Evolutionary conservation across 2,329 filamentous ascomycete genomes (phyloP), one percentile per base, ranked within the genome.

Genomic region (Penicillium nordicum): DNA sequence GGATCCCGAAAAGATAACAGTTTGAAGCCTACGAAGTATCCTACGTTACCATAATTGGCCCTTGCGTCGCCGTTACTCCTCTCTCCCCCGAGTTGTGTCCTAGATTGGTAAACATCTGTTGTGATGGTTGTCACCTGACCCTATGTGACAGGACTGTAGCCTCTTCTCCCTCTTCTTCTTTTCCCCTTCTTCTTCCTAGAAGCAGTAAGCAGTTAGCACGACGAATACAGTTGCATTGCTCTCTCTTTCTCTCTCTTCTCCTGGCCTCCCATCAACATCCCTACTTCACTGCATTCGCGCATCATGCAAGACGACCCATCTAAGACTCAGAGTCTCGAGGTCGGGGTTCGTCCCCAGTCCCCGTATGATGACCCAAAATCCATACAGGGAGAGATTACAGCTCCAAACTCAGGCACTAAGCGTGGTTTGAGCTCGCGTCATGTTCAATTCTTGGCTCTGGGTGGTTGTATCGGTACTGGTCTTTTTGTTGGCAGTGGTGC

Each of bases 401-500:
- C 30, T 12, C 38, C 29, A 8, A 42, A 47, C n/a, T 41, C 34
- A 11, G 32, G 58, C 3, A 66, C 64, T 9, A 55, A 66, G 4
- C 62, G 67, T 23, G 60, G 66, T 10, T 53, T 71, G 47, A 67
- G 64, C 55, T 62, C 64, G 7, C 67, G 69, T 1, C 67, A 71
- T 61, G 58, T 69, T 46, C 68, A 71, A 54, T 65, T 71, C 37
- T 57, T 70, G 10, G 67, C 68, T 14, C 50, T 71, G 5, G 62
- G 60, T 52, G 60, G 62, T 53, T 63, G 63, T 29, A 80, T 82
- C 52, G 80, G 80, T 41, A 82, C 80, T 30, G 81, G 81, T 67
- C 72, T 83, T 4, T 84, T 82, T 66, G 76, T 83, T 47, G 78
- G 79, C 34, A 77, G 77, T 40, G 80, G 80, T 27, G 64, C 70